Evolutionary conservation across 805 yeast species (phyloP).

Genomic region (Isabelozyma gotoi): DNA sequence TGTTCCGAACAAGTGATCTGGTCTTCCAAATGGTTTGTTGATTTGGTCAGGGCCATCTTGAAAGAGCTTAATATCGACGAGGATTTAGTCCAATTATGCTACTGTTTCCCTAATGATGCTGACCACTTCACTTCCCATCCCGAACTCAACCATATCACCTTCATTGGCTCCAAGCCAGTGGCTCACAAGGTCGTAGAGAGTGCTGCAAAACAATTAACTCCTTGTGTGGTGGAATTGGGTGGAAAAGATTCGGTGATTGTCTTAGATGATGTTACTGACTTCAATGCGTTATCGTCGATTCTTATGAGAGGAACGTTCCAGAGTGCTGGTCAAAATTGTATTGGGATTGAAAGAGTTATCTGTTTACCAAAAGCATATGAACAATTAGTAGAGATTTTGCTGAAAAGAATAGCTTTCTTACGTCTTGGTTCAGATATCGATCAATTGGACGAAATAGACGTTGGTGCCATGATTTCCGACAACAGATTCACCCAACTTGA

Average conservation of each 20-base stretch:
- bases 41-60: slow-evolving; percentile 70
- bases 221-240: slow-evolving; percentile 93
- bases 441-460: slow-evolving; percentile 84
- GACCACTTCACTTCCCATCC: slow-evolving; percentile 83
- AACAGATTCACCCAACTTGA: slow-evolving; percentile 71
- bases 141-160: slow-evolving; percentile 82
- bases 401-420: slow-evolving; percentile 56
- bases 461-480: slow-evolving; percentile 93
- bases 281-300: slow-evolving; percentile 59
- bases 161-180: slow-evolving; percentile 93
- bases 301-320: slow-evolving; percentile 95
- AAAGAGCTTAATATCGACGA: slow-evolving; percentile 74
- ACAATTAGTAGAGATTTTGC: slow-evolving; percentile 53
- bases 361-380: slow-evolving; percentile 73
- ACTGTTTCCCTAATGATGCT: slow-evolving; percentile 88
- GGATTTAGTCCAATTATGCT: slow-evolving; percentile 81
- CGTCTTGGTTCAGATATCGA: slow-evolving; percentile 91
- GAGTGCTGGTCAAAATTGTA: slow-evolving; percentile 97
- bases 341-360: slow-evolving; percentile 93
- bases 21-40: slow-evolving; percentile 81
- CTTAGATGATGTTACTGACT: slow-evolving; percentile 71
- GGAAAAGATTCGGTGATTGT: slow-evolving; percentile 93
- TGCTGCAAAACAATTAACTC: slow-evolving; percentile 86
- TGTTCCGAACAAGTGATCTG: slow-evolving; percentile 96
- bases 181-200: slow-evolving; percentile 84